Percentiles rank a stretch among this genome's conserved stretches.
Evolutionary conservation across 768 basidiomycete species (phyloP).

Genomic region (Mycena epipterygia): DNA sequence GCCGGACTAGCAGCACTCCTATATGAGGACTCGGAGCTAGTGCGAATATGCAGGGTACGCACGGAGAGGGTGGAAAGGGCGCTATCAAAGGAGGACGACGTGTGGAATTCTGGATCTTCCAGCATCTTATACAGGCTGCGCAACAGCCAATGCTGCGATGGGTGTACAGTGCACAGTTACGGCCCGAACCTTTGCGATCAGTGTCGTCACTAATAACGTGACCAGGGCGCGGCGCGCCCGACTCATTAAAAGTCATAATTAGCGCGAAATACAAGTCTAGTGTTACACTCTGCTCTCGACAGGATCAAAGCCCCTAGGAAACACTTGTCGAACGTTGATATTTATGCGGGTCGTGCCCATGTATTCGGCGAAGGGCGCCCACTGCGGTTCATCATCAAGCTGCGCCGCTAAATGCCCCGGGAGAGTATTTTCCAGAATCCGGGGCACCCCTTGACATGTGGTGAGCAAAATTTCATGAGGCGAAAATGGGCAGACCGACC

Average conservation of each 20-base stretch:
- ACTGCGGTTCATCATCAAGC: constrained; percentile 57
- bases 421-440: constrained; percentile 86
- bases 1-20: constrained; percentile 52
- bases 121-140: constrained; percentile 34
- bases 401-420: constrained; percentile 68
- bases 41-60: constrained; percentile 40
- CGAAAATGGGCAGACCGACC: constrained; percentile 62
- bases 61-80: constrained; percentile 64
- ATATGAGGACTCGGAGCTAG: constrained; percentile 23
- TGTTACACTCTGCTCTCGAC: background rate
- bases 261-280: background rate
- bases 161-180: background rate
- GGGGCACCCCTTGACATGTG: constrained; percentile 75
- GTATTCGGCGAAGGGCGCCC: constrained; percentile 76
- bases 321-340: constrained; percentile 92
- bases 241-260: background rate
- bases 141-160: constrained; percentile 15
- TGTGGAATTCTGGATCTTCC: constrained; percentile 32
- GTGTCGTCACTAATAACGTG: background rate
- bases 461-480: background rate
- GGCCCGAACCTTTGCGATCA: background rate
- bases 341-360: constrained; percentile 84
- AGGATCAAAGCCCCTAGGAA: constrained; percentile 76
- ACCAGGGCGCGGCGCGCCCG: background rate
- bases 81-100: constrained; percentile 59